Conservation (phyloP, 805 yeast species). For the Metschnikowia reukaufii region DNA sequence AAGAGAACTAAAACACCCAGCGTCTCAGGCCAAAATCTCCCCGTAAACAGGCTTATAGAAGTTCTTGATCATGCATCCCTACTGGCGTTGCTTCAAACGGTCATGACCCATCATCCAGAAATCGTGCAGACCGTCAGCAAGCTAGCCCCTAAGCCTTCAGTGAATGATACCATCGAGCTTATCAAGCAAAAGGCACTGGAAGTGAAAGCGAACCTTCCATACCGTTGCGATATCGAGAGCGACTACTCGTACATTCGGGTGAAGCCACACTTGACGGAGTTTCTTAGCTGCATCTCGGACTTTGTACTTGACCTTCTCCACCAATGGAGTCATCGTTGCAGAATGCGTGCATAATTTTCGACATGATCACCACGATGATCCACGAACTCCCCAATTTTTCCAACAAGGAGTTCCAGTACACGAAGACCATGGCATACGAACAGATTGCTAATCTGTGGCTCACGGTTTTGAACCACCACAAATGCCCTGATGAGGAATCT, state of each 20-base stretch:
- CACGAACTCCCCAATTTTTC: constrained; percentile 67
- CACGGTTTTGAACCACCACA: constrained; percentile 40
- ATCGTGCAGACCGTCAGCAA: constrained; percentile 49
- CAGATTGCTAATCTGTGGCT: constrained; percentile 65
- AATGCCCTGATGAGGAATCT: constrained; percentile 19
- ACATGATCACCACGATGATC: constrained; percentile 57
- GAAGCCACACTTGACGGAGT: constrained; percentile 64
- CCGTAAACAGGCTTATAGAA: constrained; percentile 65
- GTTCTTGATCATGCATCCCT: constrained; percentile 60
- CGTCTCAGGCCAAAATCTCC: constrained; percentile 58
- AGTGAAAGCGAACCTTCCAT: constrained; percentile 60
- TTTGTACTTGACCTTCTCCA: constrained; percentile 72
- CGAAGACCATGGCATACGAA: constrained; percentile 54
- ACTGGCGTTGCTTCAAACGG: constrained; percentile 48
- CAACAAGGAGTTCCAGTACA: constrained; percentile 54
- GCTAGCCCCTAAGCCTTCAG: constrained; percentile 59
- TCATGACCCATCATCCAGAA: constrained; percentile 65
- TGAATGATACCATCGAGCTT: constrained; percentile 49
- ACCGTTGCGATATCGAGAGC: constrained; percentile 66
- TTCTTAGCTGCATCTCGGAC: constrained; percentile 69
- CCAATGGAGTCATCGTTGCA: constrained; percentile 60
- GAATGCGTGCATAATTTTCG: constrained; percentile 60
- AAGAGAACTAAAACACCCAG: constrained; percentile 42
- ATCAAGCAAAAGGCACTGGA: constrained; percentile 46
- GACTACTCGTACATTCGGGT: constrained; percentile 80